Percentiles rank a stretch among this genome's conserved stretches.
Conservation (phyloP, 2,329 filamentous ascomycete species). For the Leptodontidium sp. region DNA sequence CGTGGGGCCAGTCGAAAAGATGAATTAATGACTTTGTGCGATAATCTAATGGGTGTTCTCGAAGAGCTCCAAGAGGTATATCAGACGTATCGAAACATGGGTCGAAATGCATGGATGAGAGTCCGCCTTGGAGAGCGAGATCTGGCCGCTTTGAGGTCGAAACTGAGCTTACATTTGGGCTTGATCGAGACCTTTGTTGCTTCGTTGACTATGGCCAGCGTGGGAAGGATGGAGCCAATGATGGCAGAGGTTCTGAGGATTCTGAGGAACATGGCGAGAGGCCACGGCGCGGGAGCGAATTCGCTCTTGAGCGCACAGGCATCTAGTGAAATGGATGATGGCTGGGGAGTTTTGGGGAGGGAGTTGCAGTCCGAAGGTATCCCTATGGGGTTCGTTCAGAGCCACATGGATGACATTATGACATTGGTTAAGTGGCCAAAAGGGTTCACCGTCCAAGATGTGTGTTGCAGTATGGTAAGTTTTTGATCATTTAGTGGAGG, state of each 20-base stretch:
- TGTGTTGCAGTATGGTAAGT: too few relatives aligned
- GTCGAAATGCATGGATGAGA: neutral
- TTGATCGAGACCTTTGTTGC: neutral
- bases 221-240: conserved; percentile 6
- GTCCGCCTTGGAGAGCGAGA: neutral
- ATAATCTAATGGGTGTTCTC: neutral
- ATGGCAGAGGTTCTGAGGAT: neutral
- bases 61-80: neutral
- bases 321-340: too few relatives aligned
- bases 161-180: neutral
- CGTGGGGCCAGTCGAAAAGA: neutral
- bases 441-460: too few relatives aligned
- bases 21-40: neutral
- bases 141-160: neutral
- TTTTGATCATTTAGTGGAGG: too few relatives aligned
- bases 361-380: too few relatives aligned
- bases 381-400: too few relatives aligned
- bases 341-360: too few relatives aligned
- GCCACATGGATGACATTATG: too few relatives aligned
- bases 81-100: neutral
- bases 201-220: neutral
- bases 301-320: too few relatives aligned
- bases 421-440: too few relatives aligned
- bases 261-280: too few relatives aligned
- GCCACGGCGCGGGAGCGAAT: too few relatives aligned